Evolutionary conservation across 257 asterid genomes (phyloP), one percentile per base, ranked within the genome.

Genomic region (Solanum clarkiae): DNA sequence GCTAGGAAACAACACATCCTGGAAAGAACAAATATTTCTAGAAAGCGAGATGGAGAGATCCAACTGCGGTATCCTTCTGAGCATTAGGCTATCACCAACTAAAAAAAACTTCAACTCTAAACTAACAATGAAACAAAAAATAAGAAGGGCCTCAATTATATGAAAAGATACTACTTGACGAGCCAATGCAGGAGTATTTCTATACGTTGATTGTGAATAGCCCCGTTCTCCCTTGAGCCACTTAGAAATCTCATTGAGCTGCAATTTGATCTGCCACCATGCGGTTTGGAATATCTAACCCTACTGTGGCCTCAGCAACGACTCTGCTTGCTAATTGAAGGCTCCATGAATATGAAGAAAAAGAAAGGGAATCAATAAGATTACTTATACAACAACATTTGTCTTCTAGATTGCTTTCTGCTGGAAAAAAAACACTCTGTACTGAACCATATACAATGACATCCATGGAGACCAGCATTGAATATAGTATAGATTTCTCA

Each of bases 31-130:
- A 89, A 85, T 84, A 89, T 77, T 84, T 85, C 88, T 80, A 85
- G 59, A 84, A 54, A 86, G 80, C 80, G 79, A 87, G 87, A 87
- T 72, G 74, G 87, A 84, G 80, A 86, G 89, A 86, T 65, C 80
- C 54, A 71, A 75, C 87, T 75, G 85, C 80, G 20, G 86, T 71
- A 77, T 81, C 82, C 71, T 80, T 85, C 86, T 32, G 86, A 65
- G 85, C 80, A 86, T 57, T 79, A 63, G 88, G 90, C 86, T 90
- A 88, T 70, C 85, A 54, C 86, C 89, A 80, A 85, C 89, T 87
- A 87, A 81, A 84, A 56, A 56, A 47, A 55, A 29, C 55, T 84
- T 87, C 68, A 75, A 75, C 62, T 65, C 81, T 86, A 84, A 80
- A 87, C 82, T 86, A 75, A 36, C 89, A 84, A 66, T 63, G 81